These are phyloP conservation scores for Lophium mytilinum DNA, from an alignment of 495 filamentous ascomycete species.

Conservation along the genomic window DNA sequence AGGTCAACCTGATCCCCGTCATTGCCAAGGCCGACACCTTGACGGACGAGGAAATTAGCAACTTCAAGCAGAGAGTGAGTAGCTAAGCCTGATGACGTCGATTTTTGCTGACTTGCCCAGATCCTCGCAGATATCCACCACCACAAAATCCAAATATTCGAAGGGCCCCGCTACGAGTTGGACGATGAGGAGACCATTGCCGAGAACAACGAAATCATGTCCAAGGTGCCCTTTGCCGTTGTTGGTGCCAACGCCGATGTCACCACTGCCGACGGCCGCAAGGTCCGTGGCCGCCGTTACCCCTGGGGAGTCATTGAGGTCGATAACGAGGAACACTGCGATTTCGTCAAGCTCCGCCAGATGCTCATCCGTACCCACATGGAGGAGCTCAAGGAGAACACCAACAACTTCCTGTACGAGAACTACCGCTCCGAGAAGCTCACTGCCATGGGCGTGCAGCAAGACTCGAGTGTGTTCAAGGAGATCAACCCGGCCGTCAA, in stretches of 20 bases:
- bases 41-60: constrained; percentile 89
- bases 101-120: constrained; percentile 41
- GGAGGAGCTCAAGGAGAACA: constrained; percentile 99
- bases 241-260: constrained; percentile 95
- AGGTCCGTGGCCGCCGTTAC: constrained; percentile 91
- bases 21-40: constrained; percentile 98
- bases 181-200: constrained; percentile 99
- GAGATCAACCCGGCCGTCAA: constrained; percentile 99
- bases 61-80: constrained; percentile 90
- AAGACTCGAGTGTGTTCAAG: constrained; percentile 99
- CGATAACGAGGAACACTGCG: constrained; percentile 99
- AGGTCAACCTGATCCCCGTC: constrained; percentile 98
- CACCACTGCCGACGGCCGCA: constrained; percentile 81
- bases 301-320: constrained; percentile 99
- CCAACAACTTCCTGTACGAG: constrained; percentile 97
- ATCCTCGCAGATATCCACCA: constrained; percentile 95
- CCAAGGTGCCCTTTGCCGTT: constrained; percentile 97
- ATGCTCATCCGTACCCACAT: constrained; percentile 99
- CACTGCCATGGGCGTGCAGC: constrained; percentile 92
- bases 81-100: constrained; percentile 8
- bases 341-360: constrained; percentile 98
- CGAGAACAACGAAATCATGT: constrained; percentile 99
- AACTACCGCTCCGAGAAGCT: constrained; percentile 99
- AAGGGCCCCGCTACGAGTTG: constrained; percentile 94
- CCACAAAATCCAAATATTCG: constrained; percentile 97